Evolutionary conservation across 73 alveolate species (phyloP).

Genomic region (Paramecium caudatum): DNA sequence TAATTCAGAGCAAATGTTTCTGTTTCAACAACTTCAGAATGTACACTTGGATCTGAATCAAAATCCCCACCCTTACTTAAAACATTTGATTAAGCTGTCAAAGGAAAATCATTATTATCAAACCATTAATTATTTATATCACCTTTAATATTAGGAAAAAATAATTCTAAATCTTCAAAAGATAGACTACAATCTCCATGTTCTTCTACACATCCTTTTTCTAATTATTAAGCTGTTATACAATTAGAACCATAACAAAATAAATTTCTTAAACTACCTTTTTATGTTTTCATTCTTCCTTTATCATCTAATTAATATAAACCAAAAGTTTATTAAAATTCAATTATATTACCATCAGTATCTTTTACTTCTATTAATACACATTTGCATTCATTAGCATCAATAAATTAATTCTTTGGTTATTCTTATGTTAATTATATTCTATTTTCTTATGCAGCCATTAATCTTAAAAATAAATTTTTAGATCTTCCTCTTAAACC

Average conservation of each 20-base stretch:
- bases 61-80: conserved; percentile 15
- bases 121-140: not conserved
- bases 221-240: not conserved
- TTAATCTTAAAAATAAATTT: conserved; percentile 9
- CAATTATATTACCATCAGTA: conserved; percentile 24
- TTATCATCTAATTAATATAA: conserved; percentile 39
- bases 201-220: conserved; percentile 23
- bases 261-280: conserved; percentile 57
- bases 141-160: not conserved
- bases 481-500: conserved; percentile 53
- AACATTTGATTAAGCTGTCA: conserved; percentile 48
- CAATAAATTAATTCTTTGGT: not conserved
- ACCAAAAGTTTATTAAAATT: conserved; percentile 30
- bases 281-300: conserved; percentile 19
- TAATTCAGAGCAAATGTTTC: conserved; percentile 57
- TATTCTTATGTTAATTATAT: not conserved
- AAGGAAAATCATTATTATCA: conserved; percentile 64
- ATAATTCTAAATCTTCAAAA: conserved; percentile 20
- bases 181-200: conserved; percentile 48
- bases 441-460: not conserved
- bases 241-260: conserved; percentile 58
- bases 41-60: conserved; percentile 69
- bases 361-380: conserved; percentile 25
- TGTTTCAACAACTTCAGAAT: conserved; percentile 58
- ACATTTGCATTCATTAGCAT: conserved; percentile 13